Evolutionary conservation across 345 rosid genomes (phyloP).

Genomic region (Eucalyptus decipiens): DNA sequence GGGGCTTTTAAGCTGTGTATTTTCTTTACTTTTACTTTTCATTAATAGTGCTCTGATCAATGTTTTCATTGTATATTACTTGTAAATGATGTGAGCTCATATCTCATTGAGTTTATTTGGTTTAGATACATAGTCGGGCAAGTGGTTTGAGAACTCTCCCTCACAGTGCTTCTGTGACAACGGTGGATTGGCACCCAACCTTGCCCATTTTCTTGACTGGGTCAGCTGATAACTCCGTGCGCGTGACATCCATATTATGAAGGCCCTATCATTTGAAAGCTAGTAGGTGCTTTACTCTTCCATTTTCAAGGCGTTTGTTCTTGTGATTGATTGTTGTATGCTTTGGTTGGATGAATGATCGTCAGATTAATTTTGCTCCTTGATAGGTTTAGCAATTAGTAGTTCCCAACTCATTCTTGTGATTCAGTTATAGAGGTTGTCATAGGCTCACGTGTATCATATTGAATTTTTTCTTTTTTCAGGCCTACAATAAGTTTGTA

Average conservation of each 20-base stretch:
- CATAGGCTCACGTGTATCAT: not conserved
- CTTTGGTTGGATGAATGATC: not conserved
- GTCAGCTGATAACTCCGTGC: slow-evolving; percentile 58
- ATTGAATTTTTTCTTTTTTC: not conserved
- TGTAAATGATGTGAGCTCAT: not conserved
- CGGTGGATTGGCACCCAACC: slow-evolving; percentile 75
- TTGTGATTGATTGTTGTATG: not conserved
- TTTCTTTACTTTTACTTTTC: not conserved
- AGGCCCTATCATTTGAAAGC: not conserved
- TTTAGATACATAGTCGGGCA: slow-evolving; percentile 34
- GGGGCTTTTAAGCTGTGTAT: not conserved
- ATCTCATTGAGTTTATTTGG: not conserved
- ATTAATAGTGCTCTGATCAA: not conserved
- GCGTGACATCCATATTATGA: slow-evolving; percentile 38
- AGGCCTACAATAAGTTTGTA: not conserved
- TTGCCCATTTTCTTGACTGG: slow-evolving; percentile 62
- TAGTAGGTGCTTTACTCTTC: not conserved
- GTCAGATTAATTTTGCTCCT: not conserved
- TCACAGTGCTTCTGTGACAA: slow-evolving; percentile 44
- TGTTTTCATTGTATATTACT: not conserved
- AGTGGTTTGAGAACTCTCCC: slow-evolving; percentile 49
- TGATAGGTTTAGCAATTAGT: not conserved
- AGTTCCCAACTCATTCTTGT: not conserved
- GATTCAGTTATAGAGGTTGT: not conserved
- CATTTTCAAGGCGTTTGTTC: not conserved